Conservation (phyloP, 768 basidiomycete species). For the Phylloporus scabripes region DNA sequence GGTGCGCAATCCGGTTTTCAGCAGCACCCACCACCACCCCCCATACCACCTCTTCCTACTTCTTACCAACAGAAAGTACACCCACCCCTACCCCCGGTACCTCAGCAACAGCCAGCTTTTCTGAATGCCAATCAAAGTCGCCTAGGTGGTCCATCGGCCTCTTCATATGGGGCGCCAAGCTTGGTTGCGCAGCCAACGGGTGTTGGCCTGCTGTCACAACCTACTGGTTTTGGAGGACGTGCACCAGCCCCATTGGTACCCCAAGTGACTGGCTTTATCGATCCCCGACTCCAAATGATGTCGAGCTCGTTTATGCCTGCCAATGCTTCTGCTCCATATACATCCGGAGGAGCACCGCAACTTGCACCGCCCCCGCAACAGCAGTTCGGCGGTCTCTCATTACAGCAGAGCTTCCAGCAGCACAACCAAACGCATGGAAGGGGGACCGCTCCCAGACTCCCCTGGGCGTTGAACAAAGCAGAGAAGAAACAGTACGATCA, state of each 20-base stretch:
- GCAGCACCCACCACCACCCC: constrained; percentile 43
- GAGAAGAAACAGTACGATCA: constrained; percentile 97
- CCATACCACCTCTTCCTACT: constrained; percentile 58
- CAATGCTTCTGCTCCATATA: constrained; percentile 55
- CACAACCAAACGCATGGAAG: constrained; percentile 74
- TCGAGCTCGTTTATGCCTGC: constrained; percentile 88
- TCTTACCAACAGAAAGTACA: constrained; percentile 52
- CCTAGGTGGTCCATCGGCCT: constrained; percentile 29
- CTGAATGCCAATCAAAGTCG: constrained; percentile 50
- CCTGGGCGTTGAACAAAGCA: constrained; percentile 80
- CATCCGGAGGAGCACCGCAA: constrained; percentile 56
- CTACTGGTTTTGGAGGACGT: constrained; percentile 46
- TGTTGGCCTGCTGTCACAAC: constrained; percentile 24
- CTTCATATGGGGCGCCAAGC: constrained; percentile 10
- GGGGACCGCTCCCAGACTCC: constrained; percentile 58
- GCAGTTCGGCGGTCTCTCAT: constrained; percentile 45
- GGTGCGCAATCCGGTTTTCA: constrained; percentile 22
- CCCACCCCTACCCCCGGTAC: constrained; percentile 32
- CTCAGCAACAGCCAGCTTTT: constrained; percentile 43
- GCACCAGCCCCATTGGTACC: constrained; percentile 49
- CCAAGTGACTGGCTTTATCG: constrained; percentile 74
- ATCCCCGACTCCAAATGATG: constrained; percentile 86
- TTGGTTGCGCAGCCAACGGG: constrained; percentile 21
- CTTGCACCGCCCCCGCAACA: constrained; percentile 54
- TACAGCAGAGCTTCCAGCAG: constrained; percentile 85